A percentile compares a stretch with the other conserved stretches of the same genome.
Conservation (phyloP, 1,139 yeast species). For the Blastobotrys arbuscula region DNA sequence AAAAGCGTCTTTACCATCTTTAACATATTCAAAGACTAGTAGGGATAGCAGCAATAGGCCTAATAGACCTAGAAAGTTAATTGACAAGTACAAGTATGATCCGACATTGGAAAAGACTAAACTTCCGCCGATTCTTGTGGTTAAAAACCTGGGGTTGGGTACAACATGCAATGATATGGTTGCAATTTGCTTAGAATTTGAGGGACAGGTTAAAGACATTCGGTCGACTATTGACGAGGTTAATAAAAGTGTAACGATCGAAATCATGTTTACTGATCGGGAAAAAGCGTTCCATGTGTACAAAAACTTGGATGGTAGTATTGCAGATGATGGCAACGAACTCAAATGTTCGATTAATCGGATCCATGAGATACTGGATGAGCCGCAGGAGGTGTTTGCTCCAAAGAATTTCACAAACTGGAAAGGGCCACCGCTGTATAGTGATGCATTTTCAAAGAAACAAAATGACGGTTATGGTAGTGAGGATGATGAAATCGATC, state of each 20-base stretch:
- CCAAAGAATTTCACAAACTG: constrained; percentile 16
- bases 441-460: constrained; percentile 13
- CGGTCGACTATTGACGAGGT: constrained; percentile 18
- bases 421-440: constrained; percentile 24
- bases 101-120: not conserved
- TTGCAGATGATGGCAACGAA: constrained; percentile 30
- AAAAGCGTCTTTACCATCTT: not conserved
- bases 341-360: constrained; percentile 23
- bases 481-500: not conserved
- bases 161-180: constrained; percentile 28
- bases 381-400: not conserved
- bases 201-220: constrained; percentile 15
- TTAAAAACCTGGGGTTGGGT: constrained; percentile 26
- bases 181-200: constrained; percentile 17
- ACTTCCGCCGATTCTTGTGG: constrained; percentile 27
- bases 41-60: no score
- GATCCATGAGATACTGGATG: constrained; percentile 21
- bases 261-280: constrained; percentile 24
- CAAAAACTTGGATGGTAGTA: constrained; percentile 24
- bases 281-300: constrained; percentile 23
- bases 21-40: no score
- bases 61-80: no score
- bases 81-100: not conserved
- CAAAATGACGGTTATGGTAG: not conserved
- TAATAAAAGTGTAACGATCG: constrained; percentile 24